A percentile compares a stretch with the other conserved stretches of the same genome.
phyloP scores from a whole-genome alignment of 2,329 filamentous ascomycete genomes.

The Boeremia lycopersici region DNA sequence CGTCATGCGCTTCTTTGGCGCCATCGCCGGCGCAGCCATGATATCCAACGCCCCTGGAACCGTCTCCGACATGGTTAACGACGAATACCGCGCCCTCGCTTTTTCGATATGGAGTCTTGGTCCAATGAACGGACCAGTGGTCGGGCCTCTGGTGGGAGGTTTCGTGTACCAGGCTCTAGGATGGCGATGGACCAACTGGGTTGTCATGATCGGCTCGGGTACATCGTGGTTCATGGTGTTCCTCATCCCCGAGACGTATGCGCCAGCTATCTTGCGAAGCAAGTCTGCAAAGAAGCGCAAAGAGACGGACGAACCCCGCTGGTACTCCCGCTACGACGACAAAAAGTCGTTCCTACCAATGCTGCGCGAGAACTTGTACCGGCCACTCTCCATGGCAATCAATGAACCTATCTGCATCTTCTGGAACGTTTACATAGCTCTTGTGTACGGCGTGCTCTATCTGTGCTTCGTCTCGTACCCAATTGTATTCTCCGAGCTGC shows the following conservation, averaged over 20 bases:
- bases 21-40: slow-evolving; percentile 77
- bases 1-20: slow-evolving; percentile 75
- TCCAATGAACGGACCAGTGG: slow-evolving; percentile 74
- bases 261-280: slow-evolving; percentile 68
- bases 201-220: slow-evolving; percentile 66
- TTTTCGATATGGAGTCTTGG: slow-evolving; percentile 85
- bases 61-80: slow-evolving; percentile 80
- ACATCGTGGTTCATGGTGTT: slow-evolving; percentile 64
- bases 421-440: slow-evolving; percentile 72
- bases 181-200: slow-evolving; percentile 89
- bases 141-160: slow-evolving; percentile 74
- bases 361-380: slow-evolving; percentile 74
- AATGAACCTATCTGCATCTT: slow-evolving; percentile 87
- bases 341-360: slow-evolving; percentile 68
- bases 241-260: slow-evolving; percentile 77
- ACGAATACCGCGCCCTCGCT: slow-evolving; percentile 79
- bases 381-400: slow-evolving; percentile 77
- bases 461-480: slow-evolving; percentile 92
- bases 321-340: slow-evolving; percentile 81
- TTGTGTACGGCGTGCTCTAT: slow-evolving; percentile 86
- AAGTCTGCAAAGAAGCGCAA: slow-evolving; percentile 74
- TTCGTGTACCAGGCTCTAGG: slow-evolving; percentile 79
- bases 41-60: slow-evolving; percentile 83
- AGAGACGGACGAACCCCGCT: slow-evolving; percentile 76
- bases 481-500: slow-evolving; percentile 75